Base-by-base conservation (phyloP, 2,329 filamentous ascomycete genomes). In the Xylaria sp. region DNA sequence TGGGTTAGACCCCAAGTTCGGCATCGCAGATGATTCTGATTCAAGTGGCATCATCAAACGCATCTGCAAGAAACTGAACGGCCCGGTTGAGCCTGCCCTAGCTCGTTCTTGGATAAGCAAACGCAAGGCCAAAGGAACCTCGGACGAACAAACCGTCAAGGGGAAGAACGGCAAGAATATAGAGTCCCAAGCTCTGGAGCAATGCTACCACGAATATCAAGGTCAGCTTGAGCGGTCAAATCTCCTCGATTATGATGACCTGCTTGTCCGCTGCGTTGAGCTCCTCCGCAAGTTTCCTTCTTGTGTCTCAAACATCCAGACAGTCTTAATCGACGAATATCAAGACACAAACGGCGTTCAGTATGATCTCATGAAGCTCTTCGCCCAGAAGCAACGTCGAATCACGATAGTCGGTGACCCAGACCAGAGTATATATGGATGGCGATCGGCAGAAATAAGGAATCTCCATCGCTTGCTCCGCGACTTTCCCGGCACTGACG, bases 381-480 rank as follows among this genome's bases (percentile, higher is more conserved):
- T 99, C 65, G 91, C 92, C 1, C 85, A 91, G 56, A 75, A 79
- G 19, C 80, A 82, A 40, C 82, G 84, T 51, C 82, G 86, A n/a
- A 93, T 97, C 62, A 97, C 93, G 1, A 90, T 97, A 55, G 94
- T 99, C 4, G 94, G 93, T 29, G 93, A 99, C 69, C 93, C 94
- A 0, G 94, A 99, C 70, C 93, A 99, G 72, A 97, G 92, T 70
- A 99, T 99, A 52, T 99, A 97, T 69, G 91, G 93, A 18, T 99
- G 95, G 80, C 87, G 93, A 18, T 92, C 91, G 7, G 93, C 94
- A 8, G 93, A 99, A 71, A 91, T 93, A 63, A 88, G 88, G 69
- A 99, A 97, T 65, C 79, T 97, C 44, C 83, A 84, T 60, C 85
- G 89, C 2, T 86, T 99, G 78, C 83, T 91, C 48, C 77, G 78